Percentiles rank a stretch among this genome's conserved stretches.
Conservation (phyloP, 139 green algal species). For the Micractinium conductrix region DNA sequence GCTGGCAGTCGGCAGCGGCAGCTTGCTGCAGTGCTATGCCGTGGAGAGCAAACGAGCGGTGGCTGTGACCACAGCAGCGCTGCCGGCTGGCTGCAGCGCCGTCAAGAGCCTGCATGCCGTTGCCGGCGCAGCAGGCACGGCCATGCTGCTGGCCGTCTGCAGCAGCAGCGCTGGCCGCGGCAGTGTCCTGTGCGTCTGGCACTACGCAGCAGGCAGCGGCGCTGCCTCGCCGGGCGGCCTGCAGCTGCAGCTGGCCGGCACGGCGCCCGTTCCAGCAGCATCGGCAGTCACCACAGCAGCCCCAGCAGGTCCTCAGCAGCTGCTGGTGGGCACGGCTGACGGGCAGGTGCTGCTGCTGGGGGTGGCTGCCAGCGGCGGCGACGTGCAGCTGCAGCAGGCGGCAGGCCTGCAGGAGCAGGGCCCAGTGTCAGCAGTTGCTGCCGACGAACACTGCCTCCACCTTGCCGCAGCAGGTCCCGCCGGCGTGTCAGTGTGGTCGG, state of each 20-base stretch:
- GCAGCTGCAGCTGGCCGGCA: slow-evolving; percentile 1
- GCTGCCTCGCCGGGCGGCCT: not conserved
- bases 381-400: not conserved
- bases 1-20: slow-evolving; percentile 23
- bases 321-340: not conserved
- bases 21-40: slow-evolving; percentile 26
- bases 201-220: not conserved
- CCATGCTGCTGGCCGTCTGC: slow-evolving; percentile 3
- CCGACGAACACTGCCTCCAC: slow-evolving; percentile 18
- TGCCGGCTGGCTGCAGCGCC: slow-evolving; percentile 15
- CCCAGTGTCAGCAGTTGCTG: not conserved
- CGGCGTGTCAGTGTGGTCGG: not conserved
- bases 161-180: slow-evolving; percentile 4
- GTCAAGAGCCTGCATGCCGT: slow-evolving; percentile 3
- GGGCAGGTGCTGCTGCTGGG: not conserved
- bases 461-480: not conserved
- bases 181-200: not conserved
- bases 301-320: not conserved
- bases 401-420: slow-evolving; percentile 7
- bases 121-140: not conserved
- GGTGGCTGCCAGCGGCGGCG: not conserved
- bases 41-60: not conserved
- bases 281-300: not conserved
- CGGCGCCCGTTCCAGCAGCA: not conserved
- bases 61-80: not conserved